phyloP scores from a whole-genome alignment of 1,139 yeast species.

The Blastobotrys petasosporus region DNA sequence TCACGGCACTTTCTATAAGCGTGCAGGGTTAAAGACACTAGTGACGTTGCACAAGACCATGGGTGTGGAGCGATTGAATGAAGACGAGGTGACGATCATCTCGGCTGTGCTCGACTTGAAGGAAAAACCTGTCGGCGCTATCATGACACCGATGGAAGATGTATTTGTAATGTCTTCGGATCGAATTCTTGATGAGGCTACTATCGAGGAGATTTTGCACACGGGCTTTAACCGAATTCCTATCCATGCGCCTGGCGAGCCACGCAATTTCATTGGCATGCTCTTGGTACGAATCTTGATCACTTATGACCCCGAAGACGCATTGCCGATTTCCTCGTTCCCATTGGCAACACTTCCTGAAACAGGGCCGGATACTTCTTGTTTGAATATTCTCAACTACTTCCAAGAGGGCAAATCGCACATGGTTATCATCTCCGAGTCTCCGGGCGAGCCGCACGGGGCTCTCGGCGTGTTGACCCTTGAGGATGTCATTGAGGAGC shows the following conservation, averaged over 20 bases:
- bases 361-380: constrained; percentile 85
- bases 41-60: constrained; percentile 89
- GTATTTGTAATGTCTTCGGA: constrained; percentile 88
- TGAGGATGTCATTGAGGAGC: constrained; percentile 95
- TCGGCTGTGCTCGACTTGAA: constrained; percentile 90
- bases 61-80: constrained; percentile 91
- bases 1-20: constrained; percentile 91
- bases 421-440: constrained; percentile 86
- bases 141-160: constrained; percentile 92
- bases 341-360: constrained; percentile 96
- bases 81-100: constrained; percentile 94
- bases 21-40: constrained; percentile 85
- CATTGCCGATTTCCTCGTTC: constrained; percentile 84
- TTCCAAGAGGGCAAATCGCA: constrained; percentile 98
- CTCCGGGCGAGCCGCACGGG: constrained; percentile 83
- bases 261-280: constrained; percentile 92
- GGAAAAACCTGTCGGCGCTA: constrained; percentile 77
- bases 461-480: constrained; percentile 88
- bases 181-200: constrained; percentile 70
- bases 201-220: constrained; percentile 85
- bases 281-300: constrained; percentile 83
- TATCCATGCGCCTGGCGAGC: constrained; percentile 87
- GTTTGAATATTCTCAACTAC: constrained; percentile 86
- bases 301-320: constrained; percentile 95
- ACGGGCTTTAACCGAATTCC: constrained; percentile 96